phyloP scores from a whole-genome alignment of 345 rosid genomes.

The Eucalyptus fibrosa region DNA sequence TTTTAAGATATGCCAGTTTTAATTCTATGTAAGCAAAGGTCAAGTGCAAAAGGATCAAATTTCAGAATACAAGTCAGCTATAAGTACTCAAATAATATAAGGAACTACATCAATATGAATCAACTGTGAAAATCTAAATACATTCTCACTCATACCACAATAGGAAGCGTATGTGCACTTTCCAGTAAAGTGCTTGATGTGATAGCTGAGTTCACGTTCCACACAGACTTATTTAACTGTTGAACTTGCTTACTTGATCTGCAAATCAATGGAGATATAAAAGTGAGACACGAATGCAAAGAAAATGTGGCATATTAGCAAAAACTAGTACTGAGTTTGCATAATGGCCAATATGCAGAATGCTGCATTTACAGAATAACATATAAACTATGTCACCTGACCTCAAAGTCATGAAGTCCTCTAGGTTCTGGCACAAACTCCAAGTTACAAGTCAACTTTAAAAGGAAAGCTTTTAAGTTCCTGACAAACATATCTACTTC shows the following conservation, averaged over 20 bases:
- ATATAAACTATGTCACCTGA: neutral
- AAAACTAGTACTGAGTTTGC: neutral
- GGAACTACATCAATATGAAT: neutral
- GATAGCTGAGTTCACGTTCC: constrained; percentile 61
- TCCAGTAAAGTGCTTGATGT: constrained; percentile 65
- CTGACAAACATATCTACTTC: neutral
- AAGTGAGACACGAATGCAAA: neutral
- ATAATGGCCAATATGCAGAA: neutral
- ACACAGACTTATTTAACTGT: constrained; percentile 65
- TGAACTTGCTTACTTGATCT: constrained; percentile 87
- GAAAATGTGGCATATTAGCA: neutral
- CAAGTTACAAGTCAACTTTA: neutral
- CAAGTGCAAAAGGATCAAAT: neutral
- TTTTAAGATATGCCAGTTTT: neutral
- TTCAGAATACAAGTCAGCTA: neutral
- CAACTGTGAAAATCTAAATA: neutral
- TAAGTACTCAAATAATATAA: neutral
- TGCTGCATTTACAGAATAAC: neutral
- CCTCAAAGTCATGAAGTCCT: neutral
- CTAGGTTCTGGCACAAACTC: neutral
- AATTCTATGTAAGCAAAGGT: neutral
- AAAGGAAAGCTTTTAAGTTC: neutral
- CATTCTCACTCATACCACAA: constrained; percentile 30
- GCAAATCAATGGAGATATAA: constrained; percentile 1
- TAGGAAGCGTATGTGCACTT: constrained; percentile 48